Percentiles rank a stretch among this genome's conserved stretches.
Evolutionary conservation across 1,284 basidiomycete species (phyloP).

Genomic region (Austropuccinia psidii): DNA sequence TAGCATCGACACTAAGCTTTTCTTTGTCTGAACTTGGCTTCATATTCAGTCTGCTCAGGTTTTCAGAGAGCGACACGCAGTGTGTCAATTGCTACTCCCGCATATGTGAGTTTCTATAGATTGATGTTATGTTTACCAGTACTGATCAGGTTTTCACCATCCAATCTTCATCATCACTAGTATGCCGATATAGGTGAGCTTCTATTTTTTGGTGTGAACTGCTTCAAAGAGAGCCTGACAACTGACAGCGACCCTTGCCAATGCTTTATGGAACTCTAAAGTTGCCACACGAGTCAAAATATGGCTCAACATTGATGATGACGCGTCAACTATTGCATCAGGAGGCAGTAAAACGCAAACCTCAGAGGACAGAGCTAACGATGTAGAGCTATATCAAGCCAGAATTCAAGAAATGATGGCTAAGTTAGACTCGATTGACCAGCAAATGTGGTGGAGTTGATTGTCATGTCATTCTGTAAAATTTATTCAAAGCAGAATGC

Average conservation of each 20-base stretch:
- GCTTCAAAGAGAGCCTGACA: neutral
- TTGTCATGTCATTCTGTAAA: neutral
- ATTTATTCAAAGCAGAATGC: too few species aligned
- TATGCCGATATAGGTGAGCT: slow-evolving; percentile 34
- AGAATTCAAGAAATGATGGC: slow-evolving; percentile 16
- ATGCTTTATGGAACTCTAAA: neutral
- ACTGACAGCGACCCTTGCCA: neutral
- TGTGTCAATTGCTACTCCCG: slow-evolving; percentile 21
- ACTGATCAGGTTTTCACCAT: neutral
- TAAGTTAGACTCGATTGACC: neutral
- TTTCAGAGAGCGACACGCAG: slow-evolving; percentile 27
- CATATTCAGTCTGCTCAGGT: slow-evolving; percentile 1
- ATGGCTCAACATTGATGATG: slow-evolving; percentile 22
- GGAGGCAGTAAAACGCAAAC: neutral
- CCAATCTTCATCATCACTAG: neutral
- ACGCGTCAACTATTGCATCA: neutral
- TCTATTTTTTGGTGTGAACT: neutral
- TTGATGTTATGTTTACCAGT: neutral
- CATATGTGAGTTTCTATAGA: neutral
- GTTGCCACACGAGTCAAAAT: slow-evolving; percentile 9
- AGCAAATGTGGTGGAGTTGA: slow-evolving; percentile 34
- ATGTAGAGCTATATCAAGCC: neutral
- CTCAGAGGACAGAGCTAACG: neutral
- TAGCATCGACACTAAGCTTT: neutral
- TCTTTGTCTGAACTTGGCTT: neutral